These are phyloP conservation scores for Blastocystis sp. DNA, from an alignment of 352 stramenopile species.

Conservation along the genomic window DNA sequence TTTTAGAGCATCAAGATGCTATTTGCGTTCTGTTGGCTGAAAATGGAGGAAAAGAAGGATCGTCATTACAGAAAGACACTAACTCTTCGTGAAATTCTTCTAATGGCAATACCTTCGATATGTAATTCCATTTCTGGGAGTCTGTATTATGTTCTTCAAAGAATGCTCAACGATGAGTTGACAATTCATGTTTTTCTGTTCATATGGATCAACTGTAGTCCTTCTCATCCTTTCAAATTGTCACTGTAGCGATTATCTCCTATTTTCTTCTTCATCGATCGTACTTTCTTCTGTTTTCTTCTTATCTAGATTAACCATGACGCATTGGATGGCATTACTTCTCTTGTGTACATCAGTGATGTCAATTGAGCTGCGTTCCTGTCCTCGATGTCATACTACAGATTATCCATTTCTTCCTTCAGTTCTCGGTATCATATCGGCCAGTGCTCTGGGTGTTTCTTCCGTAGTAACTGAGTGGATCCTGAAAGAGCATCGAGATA, in stretches of 20 bases:
- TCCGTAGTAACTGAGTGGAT: conserved; percentile 15
- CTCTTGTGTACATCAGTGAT: conserved; percentile 21
- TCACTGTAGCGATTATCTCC: not conserved
- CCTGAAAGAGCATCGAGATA: not conserved
- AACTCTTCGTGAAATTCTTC: not conserved
- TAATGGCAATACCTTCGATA: conserved; percentile 8
- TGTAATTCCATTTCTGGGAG: not conserved
- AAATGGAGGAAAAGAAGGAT: not conserved
- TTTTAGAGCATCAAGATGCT: conserved; percentile 24
- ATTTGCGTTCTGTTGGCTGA: not conserved
- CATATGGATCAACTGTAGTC: not conserved
- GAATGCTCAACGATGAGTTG: conserved; percentile 37
- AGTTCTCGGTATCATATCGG: not conserved
- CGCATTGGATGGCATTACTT: conserved; percentile 10
- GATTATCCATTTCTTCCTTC: conserved; percentile 7
- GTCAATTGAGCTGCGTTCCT: not conserved
- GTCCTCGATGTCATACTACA: not conserved
- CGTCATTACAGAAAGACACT: not conserved
- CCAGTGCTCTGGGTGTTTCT: not conserved
- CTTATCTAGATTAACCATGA: not conserved
- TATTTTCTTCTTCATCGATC: not conserved
- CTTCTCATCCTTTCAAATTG: not conserved
- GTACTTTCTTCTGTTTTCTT: not conserved
- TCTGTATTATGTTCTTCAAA: conserved; percentile 24
- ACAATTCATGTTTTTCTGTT: conserved; percentile 1